Evolutionary conservation across 768 basidiomycete species (phyloP).

Genomic region (Aureoboletus auriporus): DNA sequence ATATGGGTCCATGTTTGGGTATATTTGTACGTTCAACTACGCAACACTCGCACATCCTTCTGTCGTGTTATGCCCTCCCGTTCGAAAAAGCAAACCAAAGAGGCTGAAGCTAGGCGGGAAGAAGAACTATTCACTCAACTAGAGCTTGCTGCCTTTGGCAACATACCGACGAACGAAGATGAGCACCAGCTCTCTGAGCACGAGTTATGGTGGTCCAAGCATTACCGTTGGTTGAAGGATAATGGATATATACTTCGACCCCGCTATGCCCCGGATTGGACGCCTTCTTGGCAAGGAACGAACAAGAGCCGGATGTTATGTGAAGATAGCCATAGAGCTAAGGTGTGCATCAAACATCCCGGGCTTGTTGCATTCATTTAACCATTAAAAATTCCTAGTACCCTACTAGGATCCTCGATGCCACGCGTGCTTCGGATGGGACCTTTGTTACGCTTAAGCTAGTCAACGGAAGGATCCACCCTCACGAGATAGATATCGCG

Average conservation of each 20-base stretch:
- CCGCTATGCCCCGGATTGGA: constrained; percentile 20
- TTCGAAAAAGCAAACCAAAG: neutral
- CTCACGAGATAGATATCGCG: constrained; percentile 30
- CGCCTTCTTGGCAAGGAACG: constrained; percentile 15
- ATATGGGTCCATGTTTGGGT: constrained; percentile 1
- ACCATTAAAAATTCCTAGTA: constrained; percentile 7
- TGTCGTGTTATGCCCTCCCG: neutral
- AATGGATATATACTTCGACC: constrained; percentile 15
- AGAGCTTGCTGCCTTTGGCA: neutral
- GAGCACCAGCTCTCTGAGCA: constrained; percentile 2
- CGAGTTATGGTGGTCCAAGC: constrained; percentile 13
- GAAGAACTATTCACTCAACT: neutral
- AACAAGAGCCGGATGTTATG: neutral
- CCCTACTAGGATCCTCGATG: constrained; percentile 25
- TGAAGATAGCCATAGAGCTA: constrained; percentile 2
- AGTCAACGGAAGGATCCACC: constrained; percentile 1
- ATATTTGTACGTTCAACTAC: neutral
- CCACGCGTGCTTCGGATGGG: neutral
- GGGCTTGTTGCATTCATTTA: neutral
- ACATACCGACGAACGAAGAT: neutral
- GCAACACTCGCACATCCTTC: no score
- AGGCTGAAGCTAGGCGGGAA: neutral
- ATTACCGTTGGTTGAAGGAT: constrained; percentile 10
- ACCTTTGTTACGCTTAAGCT: no score
- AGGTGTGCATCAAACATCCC: neutral